These are phyloP conservation scores for Silybum marianum DNA, from an alignment of 129 eudicot genomes.

Conservation along the genomic window DNA sequence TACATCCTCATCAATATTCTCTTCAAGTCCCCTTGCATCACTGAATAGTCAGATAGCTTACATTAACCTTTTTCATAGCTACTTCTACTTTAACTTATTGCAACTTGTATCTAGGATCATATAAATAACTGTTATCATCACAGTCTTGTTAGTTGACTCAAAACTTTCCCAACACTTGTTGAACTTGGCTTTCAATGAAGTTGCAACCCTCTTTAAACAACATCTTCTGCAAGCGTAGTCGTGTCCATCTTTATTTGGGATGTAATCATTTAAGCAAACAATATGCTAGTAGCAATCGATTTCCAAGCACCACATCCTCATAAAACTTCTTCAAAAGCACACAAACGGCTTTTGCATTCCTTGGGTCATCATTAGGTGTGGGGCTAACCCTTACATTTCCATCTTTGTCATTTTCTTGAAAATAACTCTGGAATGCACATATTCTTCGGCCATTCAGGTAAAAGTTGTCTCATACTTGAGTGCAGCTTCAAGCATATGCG, in stretches of 20 bases:
- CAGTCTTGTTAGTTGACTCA: not conserved
- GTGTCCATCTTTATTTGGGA: not conserved
- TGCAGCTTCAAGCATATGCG: constrained; percentile 8
- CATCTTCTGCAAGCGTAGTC: not conserved
- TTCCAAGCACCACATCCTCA: constrained; percentile 2
- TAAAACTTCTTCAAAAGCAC: constrained; percentile 13
- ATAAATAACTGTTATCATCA: no score
- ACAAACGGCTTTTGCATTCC: constrained; percentile 1
- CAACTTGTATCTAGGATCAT: constrained; percentile 15
- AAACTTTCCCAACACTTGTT: not conserved
- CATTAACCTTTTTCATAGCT: no score
- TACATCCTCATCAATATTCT: no score
- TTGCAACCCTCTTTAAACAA: constrained; percentile 2
- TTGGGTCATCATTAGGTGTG: not conserved
- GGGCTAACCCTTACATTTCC: constrained; percentile 6
- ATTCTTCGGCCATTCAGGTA: constrained; percentile 1
- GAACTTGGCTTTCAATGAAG: constrained; percentile 3
- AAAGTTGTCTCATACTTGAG: constrained; percentile 1
- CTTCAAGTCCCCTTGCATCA: no score
- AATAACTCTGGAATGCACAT: constrained; percentile 6
- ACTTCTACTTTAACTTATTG: no score
- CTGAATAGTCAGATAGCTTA: no score
- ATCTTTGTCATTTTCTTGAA: constrained; percentile 11
- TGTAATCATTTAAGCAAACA: not conserved
- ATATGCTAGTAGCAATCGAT: not conserved